These are phyloP conservation scores for Chlamydomonas urium DNA, from an alignment of 139 green algal genomes.

Conservation along the genomic window DNA sequence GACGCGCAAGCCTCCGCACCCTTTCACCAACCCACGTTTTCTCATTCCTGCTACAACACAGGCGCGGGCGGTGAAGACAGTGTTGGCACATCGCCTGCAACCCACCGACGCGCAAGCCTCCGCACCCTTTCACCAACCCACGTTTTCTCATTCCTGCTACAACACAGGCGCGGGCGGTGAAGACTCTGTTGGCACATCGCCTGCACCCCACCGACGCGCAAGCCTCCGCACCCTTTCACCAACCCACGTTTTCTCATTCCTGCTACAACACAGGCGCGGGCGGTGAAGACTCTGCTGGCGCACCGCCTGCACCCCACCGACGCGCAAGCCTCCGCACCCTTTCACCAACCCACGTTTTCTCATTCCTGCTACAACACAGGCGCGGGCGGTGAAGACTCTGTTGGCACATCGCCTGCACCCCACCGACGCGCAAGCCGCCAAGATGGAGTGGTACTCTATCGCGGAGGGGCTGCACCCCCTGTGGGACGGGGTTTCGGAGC, in stretches of 20 bases:
- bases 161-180: constrained; percentile 67
- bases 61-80: constrained; percentile 67
- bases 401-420: constrained; percentile 83
- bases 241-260: too few relatives aligned
- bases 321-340: background rate
- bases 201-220: constrained; percentile 45
- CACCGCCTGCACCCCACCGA: constrained; percentile 73
- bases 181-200: constrained; percentile 83
- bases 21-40: too few relatives aligned
- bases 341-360: too few relatives aligned
- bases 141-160: too few relatives aligned
- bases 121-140: too few relatives aligned
- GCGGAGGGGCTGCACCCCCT: constrained; percentile 89
- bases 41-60: too few relatives aligned
- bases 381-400: constrained; percentile 74
- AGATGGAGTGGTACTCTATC: constrained; percentile 75
- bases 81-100: constrained; percentile 85
- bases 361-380: constrained; percentile 40
- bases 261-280: constrained; percentile 52
- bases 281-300: constrained; percentile 81
- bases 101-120: constrained; percentile 14
- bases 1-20: constrained; percentile 10
- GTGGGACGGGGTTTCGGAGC: constrained; percentile 86
- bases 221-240: background rate
- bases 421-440: constrained; percentile 47